Percentiles rank a stretch among this genome's conserved stretches.
Conservation (phyloP, 805 yeast species). For the Monosporozyma siamensis region DNA sequence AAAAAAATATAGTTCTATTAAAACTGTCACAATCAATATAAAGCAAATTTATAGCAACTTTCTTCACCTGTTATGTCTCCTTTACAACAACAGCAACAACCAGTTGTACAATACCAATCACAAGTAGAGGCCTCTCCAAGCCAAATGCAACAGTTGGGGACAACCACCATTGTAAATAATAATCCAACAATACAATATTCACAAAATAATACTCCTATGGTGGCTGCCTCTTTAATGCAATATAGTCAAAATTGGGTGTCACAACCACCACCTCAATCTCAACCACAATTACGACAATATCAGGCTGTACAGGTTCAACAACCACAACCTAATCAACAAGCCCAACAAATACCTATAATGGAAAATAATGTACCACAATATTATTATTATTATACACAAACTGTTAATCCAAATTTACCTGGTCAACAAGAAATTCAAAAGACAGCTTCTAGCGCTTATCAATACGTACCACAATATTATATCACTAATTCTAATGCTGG, state of each 20-base stretch:
- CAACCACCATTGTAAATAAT: neutral
- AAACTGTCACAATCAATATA: too few relatives aligned
- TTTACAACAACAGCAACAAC: neutral
- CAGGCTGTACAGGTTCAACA: conserved; percentile 4
- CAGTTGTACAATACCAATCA: neutral
- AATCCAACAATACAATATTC: conserved; percentile 1
- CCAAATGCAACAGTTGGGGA: neutral
- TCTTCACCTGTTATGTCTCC: neutral
- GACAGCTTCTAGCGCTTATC: neutral
- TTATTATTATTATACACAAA: neutral
- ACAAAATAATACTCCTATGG: conserved; percentile 1
- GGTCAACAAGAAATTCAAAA: neutral
- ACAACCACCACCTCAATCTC: conserved; percentile 5
- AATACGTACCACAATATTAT: neutral
- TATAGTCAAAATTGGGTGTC: conserved; percentile 1
- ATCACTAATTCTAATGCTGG: neutral
- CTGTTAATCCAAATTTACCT: neutral
- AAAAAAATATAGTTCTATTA: too few relatives aligned
- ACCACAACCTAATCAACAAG: conserved; percentile 4
- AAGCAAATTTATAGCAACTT: too few relatives aligned
- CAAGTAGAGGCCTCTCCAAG: neutral
- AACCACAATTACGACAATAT: conserved; percentile 1
- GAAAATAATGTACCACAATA: neutral
- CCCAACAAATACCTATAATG: neutral
- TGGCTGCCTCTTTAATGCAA: neutral